Percentiles rank a stretch among this genome's conserved stretches.
Conservation (phyloP, 2,329 filamentous ascomycete species). For the Calonectria hawksworthii region DNA sequence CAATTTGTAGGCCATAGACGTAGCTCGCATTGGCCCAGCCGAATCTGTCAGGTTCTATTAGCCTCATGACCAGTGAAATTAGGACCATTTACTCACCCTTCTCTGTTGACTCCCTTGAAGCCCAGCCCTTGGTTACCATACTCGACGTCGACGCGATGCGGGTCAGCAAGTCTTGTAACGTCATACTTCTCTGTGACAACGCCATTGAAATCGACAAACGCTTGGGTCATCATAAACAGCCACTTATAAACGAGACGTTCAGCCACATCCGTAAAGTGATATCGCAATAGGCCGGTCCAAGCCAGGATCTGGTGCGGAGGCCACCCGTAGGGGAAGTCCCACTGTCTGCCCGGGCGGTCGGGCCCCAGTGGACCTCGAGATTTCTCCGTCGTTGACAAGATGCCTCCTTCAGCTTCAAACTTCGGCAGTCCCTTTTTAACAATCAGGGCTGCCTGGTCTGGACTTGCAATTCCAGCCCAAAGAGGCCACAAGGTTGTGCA, state of each 20-base stretch:
- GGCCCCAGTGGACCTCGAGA: conserved; percentile 86
- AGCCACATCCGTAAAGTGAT: conserved; percentile 91
- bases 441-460: conserved; percentile 86
- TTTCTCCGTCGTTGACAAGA: conserved; percentile 90
- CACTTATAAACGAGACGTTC: conserved; percentile 94
- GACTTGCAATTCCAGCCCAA: conserved; percentile 92
- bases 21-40: conserved; percentile 99
- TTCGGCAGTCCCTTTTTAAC: conserved; percentile 85
- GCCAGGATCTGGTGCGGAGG: conserved; percentile 98
- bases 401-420: conserved; percentile 89
- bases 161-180: conserved; percentile 89
- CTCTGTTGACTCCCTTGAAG: conserved; percentile 94
- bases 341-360: conserved; percentile 92
- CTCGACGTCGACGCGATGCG: conserved; percentile 94
- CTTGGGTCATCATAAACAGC: conserved; percentile 98
- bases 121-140: conserved; percentile 97
- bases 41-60: conserved; percentile 72
- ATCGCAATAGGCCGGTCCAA: conserved; percentile 92
- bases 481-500: conserved; percentile 98
- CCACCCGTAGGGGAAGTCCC: conserved; percentile 99
- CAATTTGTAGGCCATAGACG: conserved; percentile 90
- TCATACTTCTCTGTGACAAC: conserved; percentile 99
- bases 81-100: conserved; percentile 74
- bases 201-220: conserved; percentile 98
- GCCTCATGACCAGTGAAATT: not conserved